Evolutionary conservation across 1,284 basidiomycete genomes (phyloP).

Genomic region (Gymnopus androsaceus): DNA sequence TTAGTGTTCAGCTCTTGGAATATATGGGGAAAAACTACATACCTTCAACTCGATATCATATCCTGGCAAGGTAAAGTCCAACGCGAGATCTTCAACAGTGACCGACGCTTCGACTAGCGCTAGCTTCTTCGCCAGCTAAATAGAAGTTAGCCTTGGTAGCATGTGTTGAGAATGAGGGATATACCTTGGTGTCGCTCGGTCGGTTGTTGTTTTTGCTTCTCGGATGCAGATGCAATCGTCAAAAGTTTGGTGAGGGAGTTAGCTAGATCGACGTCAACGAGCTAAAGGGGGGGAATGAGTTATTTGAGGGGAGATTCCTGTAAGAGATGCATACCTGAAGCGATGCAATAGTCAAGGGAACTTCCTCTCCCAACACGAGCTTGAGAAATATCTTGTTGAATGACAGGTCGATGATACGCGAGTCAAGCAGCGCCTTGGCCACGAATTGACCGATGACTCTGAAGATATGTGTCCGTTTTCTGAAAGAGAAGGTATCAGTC

Average conservation of each 20-base stretch:
- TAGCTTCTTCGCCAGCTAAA: slow-evolving; percentile 56
- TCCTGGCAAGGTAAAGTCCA: slow-evolving; percentile 97
- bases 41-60: slow-evolving; percentile 90
- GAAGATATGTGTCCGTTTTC: slow-evolving; percentile 82
- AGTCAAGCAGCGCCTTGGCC: slow-evolving; percentile 97
- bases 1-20: not conserved
- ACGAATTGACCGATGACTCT: slow-evolving; percentile 94
- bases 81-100: slow-evolving; percentile 81
- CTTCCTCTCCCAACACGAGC: slow-evolving; percentile 81
- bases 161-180: slow-evolving; percentile 4
- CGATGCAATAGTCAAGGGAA: slow-evolving; percentile 81
- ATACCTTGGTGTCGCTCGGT: slow-evolving; percentile 58
- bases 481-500: slow-evolving; percentile 28
- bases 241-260: slow-evolving; percentile 85
- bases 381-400: slow-evolving; percentile 94
- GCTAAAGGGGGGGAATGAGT: slow-evolving; percentile 37
- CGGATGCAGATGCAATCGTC: slow-evolving; percentile 45
- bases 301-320: no score
- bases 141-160: no score
- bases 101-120: slow-evolving; percentile 59
- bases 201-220: slow-evolving; percentile 22
- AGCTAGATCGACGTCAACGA: slow-evolving; percentile 84
- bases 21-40: not conserved
- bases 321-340: slow-evolving; percentile 65
- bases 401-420: slow-evolving; percentile 94